Conservation (phyloP, 768 basidiomycete species). For the Naganishia friedmannii region DNA sequence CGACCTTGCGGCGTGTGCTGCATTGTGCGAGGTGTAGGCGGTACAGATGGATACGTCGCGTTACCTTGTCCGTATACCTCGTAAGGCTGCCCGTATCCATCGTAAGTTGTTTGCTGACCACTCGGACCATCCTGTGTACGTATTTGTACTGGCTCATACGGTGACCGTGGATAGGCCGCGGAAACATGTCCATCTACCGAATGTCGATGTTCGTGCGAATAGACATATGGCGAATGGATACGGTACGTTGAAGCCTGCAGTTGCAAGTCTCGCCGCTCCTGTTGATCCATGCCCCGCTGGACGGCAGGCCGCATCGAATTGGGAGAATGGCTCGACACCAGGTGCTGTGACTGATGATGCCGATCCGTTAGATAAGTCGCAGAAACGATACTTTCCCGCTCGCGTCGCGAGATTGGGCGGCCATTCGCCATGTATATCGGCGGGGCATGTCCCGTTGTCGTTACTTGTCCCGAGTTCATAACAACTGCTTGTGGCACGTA, state of each 20-base stretch:
- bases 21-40: slow-evolving; percentile 19
- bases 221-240: neutral
- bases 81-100: neutral
- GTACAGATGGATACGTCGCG: slow-evolving; percentile 1
- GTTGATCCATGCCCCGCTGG: neutral
- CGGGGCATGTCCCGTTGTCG: neutral
- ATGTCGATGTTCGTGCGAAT: slow-evolving; percentile 5
- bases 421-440: slow-evolving; percentile 1
- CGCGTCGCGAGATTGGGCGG: slow-evolving; percentile 10
- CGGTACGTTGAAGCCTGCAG: neutral
- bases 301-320: neutral
- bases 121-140: neutral
- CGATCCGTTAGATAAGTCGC: neutral
- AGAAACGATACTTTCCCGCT: neutral
- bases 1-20: slow-evolving; percentile 3
- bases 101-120: neutral
- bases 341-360: neutral
- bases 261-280: neutral
- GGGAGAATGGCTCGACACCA: neutral
- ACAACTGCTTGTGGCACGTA: slow-evolving; percentile 4
- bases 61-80: neutral
- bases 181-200: neutral
- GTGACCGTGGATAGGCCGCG: neutral
- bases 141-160: neutral
- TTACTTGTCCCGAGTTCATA: neutral